A percentile compares a stretch with the other conserved stretches of the same genome.
Conservation (phyloP, 768 basidiomycete species). For the Termitomyces sp. region DNA sequence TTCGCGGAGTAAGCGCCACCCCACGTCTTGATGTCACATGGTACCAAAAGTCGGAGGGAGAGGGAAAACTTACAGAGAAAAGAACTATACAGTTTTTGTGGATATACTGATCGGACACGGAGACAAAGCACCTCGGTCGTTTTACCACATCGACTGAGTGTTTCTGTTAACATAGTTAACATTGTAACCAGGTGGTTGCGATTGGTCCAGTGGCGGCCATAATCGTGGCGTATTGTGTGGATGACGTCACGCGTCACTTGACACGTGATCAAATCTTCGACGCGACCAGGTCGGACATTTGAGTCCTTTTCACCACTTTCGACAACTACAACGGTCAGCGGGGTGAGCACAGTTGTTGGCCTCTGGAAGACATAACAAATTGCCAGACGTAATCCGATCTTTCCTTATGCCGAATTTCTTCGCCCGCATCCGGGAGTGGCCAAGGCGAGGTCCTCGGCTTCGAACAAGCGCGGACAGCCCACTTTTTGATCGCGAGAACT, state of each 20-base stretch:
- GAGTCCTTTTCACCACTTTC: neutral
- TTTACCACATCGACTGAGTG: too few relatives aligned
- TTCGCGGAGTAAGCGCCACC: too few relatives aligned
- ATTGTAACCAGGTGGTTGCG: too few relatives aligned
- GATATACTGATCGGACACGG: too few relatives aligned
- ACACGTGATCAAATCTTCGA: neutral
- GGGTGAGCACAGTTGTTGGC: neutral
- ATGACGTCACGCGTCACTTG: constrained; percentile 3
- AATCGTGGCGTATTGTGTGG: neutral
- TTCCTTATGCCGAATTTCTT: constrained; percentile 7
- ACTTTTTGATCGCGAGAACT: neutral
- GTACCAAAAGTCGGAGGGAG: too few relatives aligned
- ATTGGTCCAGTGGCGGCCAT: too few relatives aligned
- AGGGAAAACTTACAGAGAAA: too few relatives aligned
- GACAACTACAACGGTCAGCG: neutral
- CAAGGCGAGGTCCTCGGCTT: neutral
- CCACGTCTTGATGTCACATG: too few relatives aligned
- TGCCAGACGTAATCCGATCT: neutral
- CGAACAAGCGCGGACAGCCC: neutral
- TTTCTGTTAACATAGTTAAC: too few relatives aligned
- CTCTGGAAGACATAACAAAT: too few relatives aligned
- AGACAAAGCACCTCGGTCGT: too few relatives aligned
- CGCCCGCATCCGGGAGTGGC: constrained; percentile 4
- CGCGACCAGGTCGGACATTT: neutral
- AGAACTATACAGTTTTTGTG: too few relatives aligned